Conservation (phyloP, 2,329 filamentous ascomycete genomes). For the Pyrenophora seminiperda region DNA sequence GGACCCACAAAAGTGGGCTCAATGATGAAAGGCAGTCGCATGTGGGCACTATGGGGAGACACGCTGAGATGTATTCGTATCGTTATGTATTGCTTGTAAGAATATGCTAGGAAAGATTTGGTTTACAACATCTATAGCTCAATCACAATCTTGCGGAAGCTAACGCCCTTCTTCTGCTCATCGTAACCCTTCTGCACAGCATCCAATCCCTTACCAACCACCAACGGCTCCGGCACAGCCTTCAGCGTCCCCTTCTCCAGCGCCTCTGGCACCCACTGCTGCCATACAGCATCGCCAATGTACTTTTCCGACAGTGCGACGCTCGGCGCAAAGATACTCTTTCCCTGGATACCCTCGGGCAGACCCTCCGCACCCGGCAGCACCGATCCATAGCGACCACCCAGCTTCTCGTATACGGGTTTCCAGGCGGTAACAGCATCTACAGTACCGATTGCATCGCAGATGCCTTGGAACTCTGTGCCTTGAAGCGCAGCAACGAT, state of each 20-base stretch:
- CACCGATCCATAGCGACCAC: conserved; percentile 37
- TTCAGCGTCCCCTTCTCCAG: conserved; percentile 40
- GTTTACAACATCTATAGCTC: conserved; percentile 16
- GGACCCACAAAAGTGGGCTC: background rate
- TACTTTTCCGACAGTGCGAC: conserved; percentile 31
- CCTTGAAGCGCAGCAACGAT: conserved; percentile 50
- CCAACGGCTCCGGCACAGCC: conserved; percentile 38
- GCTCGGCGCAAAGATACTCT: conserved; percentile 27
- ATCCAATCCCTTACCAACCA: conserved; percentile 38
- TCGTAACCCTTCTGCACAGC: conserved; percentile 36
- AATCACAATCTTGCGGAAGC: conserved; percentile 44
- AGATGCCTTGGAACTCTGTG: conserved; percentile 51
- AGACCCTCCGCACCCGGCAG: conserved; percentile 26
- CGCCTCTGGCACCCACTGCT: conserved; percentile 40
- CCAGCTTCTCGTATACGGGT: conserved; percentile 37
- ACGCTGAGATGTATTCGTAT: background rate
- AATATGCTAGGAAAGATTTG: background rate
- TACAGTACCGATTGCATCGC: conserved; percentile 44
- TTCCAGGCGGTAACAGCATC: conserved; percentile 32
- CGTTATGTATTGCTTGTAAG: background rate
- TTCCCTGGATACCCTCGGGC: conserved; percentile 36
- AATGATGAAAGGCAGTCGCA: background rate
- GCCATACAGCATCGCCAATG: conserved; percentile 43
- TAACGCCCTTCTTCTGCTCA: conserved; percentile 39
- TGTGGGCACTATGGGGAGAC: background rate